These are phyloP conservation scores for Pseudohyphozyma bogoriensis DNA, from an alignment of 768 basidiomycete species.

Conservation along the genomic window DNA sequence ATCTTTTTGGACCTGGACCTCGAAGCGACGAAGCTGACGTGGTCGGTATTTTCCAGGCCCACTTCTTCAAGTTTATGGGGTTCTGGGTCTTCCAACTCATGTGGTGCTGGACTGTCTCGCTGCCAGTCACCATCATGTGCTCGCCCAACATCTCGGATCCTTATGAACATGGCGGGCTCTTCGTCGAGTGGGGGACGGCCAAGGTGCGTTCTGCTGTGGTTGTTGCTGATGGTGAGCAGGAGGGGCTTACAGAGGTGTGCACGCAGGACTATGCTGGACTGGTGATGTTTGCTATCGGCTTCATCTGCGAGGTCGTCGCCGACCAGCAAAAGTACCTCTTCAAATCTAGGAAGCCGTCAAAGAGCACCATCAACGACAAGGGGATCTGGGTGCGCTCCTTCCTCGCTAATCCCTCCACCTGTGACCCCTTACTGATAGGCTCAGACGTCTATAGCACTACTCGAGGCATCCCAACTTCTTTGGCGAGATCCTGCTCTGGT, in stretches of 20 bases:
- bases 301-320: slow-evolving; percentile 49
- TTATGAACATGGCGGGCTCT: too few relatives aligned
- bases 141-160: slow-evolving; percentile 55
- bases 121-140: slow-evolving; percentile 57
- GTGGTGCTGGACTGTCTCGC: slow-evolving; percentile 58
- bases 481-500: slow-evolving; percentile 52
- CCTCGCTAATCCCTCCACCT: not conserved
- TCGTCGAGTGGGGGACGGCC: slow-evolving; percentile 45
- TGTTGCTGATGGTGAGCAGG: too few relatives aligned
- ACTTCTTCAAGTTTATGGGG: slow-evolving; percentile 57
- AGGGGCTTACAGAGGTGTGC: too few relatives aligned
- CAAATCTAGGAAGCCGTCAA: slow-evolving; percentile 48
- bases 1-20: not conserved
- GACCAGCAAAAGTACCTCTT: slow-evolving; percentile 55
- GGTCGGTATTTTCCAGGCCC: slow-evolving; percentile 31
- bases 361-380: slow-evolving; percentile 44
- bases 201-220: too few relatives aligned
- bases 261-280: slow-evolving; percentile 52
- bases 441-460: slow-evolving; percentile 52
- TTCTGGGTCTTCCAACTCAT: slow-evolving; percentile 47
- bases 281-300: slow-evolving; percentile 53
- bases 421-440: not conserved
- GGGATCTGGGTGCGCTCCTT: not conserved
- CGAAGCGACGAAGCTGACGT: not conserved
- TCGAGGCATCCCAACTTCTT: slow-evolving; percentile 62